Evolutionary conservation across 1,139 yeast species (phyloP).

Genomic region (Yamadazyma blattariae): DNA sequence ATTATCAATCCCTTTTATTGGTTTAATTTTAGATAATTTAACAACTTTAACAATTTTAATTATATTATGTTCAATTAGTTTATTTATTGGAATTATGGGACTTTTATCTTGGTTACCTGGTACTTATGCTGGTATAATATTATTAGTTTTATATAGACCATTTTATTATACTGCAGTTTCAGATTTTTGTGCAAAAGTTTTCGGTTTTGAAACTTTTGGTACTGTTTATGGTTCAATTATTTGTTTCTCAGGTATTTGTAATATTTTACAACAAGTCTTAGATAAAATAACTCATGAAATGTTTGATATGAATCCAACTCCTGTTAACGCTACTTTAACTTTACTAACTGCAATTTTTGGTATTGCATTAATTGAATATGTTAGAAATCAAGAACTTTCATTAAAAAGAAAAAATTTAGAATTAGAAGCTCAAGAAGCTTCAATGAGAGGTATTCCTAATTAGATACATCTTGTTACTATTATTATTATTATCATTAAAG

Average conservation of each 20-base stretch:
- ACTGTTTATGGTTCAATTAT: slow-evolving; percentile 87
- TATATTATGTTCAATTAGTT: slow-evolving; percentile 52
- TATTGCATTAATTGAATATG: slow-evolving; percentile 46
- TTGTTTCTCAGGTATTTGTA: slow-evolving; percentile 75
- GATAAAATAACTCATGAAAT: slow-evolving; percentile 67
- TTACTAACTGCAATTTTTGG: slow-evolving; percentile 56
- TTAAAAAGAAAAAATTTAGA: slow-evolving; percentile 55
- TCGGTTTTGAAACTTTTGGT: slow-evolving; percentile 91
- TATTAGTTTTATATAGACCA: slow-evolving; percentile 85
- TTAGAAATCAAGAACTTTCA: slow-evolving; percentile 49
- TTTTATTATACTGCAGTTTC: slow-evolving; percentile 90
- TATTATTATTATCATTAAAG: no score
- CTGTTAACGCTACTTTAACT: slow-evolving; percentile 62
- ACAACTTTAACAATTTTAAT: slow-evolving; percentile 58
- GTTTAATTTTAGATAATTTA: slow-evolving; percentile 72
- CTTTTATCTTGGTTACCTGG: slow-evolving; percentile 50
- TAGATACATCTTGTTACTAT: no score
- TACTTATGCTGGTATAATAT: slow-evolving; percentile 60
- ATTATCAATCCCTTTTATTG: slow-evolving; percentile 81
- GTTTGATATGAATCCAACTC: slow-evolving; percentile 73
- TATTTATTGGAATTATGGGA: slow-evolving; percentile 67
- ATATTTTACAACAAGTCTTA: slow-evolving; percentile 65
- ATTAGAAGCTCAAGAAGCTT: slow-evolving; percentile 61
- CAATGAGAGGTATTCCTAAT: slow-evolving; percentile 46
- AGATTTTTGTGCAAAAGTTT: slow-evolving; percentile 87